phyloP scores from a whole-genome alignment of 2,329 filamentous ascomycete genomes.

The Penicillium hesseltinei region DNA sequence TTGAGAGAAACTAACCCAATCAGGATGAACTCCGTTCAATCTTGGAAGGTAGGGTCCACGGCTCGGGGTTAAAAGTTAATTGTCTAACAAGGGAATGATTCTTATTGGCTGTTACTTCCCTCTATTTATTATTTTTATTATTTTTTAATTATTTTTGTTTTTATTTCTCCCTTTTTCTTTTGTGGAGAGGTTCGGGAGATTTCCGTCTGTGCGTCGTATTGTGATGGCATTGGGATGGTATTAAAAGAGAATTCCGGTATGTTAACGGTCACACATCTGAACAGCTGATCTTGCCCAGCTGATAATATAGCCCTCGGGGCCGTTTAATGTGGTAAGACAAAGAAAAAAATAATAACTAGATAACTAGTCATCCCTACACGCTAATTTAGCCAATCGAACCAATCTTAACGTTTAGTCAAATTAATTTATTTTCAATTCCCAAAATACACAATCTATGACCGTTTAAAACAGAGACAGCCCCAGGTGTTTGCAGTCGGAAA shows the following conservation, averaged over 20 bases:
- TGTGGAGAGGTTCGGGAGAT: neutral
- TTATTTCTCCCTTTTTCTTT: neutral
- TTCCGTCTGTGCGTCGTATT: slow-evolving; percentile 1
- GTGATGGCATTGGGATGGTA: neutral
- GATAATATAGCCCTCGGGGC: neutral
- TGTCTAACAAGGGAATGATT: neutral
- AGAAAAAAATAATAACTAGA: too few species aligned
- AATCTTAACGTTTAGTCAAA: neutral
- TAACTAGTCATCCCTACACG: neutral
- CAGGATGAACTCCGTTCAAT: neutral
- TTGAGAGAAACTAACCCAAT: neutral
- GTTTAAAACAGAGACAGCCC: slow-evolving; percentile 4
- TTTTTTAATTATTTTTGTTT: neutral
- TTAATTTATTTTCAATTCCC: neutral
- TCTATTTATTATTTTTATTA: neutral
- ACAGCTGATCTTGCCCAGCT: neutral
- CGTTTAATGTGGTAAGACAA: neutral
- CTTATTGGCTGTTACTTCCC: neutral
- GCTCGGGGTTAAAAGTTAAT: neutral
- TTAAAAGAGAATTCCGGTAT: neutral
- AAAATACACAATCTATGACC: neutral
- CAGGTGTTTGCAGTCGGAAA: slow-evolving; percentile 7
- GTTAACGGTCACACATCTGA: neutral
- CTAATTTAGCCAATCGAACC: neutral
- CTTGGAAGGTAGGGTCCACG: neutral